Base-by-base conservation (phyloP, 805 yeast genomes). In the Teunomyces pallodes region DNA sequence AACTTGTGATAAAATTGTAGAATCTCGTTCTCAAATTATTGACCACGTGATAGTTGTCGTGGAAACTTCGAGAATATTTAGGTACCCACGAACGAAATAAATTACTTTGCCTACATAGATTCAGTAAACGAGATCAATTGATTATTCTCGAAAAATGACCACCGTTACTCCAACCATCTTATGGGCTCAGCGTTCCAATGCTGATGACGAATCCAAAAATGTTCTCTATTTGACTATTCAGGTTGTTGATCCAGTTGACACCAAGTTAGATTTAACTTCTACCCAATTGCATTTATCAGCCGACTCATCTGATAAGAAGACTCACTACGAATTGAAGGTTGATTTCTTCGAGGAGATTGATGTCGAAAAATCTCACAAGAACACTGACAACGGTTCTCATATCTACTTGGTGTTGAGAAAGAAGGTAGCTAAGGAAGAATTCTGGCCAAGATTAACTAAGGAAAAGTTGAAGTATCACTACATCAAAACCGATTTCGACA, bases 151-250 rank as follows among this genome's bases (percentile, higher is more conserved):
- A 39, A 39, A 31, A 30, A 60, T 38, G 70, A 60, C 64, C 6
- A 53, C 58, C 43, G 50, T 53, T 39, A 56, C 65, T 42, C 81
- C 84, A 42, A 72, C 69, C 74, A 92, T 89, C 36, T 75, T 83
- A 64, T 92, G 99, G 99, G 98, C 99, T 9, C 99, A 92, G 76
- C 88, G 99, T 70, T 90, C 97, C 47, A 83, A 77, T 62, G 85
- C 76, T n/a, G 67, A 76, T 3, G 95, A 84, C 33, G 79, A 80
- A 9, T 74, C 80, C 28, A 91, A 88, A 69, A 92, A 92, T 67
- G 62, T 90, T 32, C 58, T 94, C 16, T 86, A 77, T 65, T 67
- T 92, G 48, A 90, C 96, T 0, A 79, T 92, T 46, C 77, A 80
- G 51, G 82, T 88, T 27, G 77, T 83, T 20, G 96, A 91, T 64